Evolutionary conservation across 345 rosid genomes (phyloP).

Genomic region (Melaleuca alternifolia): DNA sequence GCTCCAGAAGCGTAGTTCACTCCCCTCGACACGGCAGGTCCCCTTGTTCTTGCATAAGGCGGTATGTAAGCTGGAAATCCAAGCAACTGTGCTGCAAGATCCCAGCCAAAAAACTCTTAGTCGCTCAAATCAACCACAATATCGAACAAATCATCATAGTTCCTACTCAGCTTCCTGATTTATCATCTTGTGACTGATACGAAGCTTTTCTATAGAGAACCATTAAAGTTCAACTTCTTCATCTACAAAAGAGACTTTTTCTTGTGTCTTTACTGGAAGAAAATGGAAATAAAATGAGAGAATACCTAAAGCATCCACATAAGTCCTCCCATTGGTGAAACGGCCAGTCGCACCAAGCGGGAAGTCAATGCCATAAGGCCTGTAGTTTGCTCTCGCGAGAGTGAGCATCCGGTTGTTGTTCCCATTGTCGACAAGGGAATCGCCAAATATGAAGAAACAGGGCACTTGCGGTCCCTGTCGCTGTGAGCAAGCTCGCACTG

Average conservation of each 20-base stretch:
- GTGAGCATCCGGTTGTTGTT: conserved; percentile 66
- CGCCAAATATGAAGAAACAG: conserved; percentile 81
- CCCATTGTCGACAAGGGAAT: conserved; percentile 88
- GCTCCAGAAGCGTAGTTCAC: conserved; percentile 89
- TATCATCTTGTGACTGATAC: not conserved
- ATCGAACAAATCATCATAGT: not conserved
- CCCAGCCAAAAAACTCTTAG: not conserved
- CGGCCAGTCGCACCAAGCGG: conserved; percentile 68
- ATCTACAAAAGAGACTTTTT: not conserved
- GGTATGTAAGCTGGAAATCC: conserved; percentile 57
- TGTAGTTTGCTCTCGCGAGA: conserved; percentile 69
- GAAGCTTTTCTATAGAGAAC: not conserved
- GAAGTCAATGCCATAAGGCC: conserved; percentile 90
- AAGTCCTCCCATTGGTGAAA: conserved; percentile 80
- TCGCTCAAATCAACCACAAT: not conserved
- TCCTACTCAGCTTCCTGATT: not conserved
- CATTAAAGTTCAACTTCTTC: not conserved
- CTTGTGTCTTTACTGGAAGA: not conserved
- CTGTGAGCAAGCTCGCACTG: conserved; percentile 13
- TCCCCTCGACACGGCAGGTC: conserved; percentile 42
- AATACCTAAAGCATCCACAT: conserved; percentile 69
- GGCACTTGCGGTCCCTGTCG: conserved; percentile 47
- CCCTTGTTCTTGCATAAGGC: conserved; percentile 53
- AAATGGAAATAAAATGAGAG: not conserved
- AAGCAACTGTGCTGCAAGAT: conserved; percentile 51